Evolutionary conservation across 192 early-diverging fungal genomes (phyloP).

Genomic region (Rhizophagus sp.): DNA sequence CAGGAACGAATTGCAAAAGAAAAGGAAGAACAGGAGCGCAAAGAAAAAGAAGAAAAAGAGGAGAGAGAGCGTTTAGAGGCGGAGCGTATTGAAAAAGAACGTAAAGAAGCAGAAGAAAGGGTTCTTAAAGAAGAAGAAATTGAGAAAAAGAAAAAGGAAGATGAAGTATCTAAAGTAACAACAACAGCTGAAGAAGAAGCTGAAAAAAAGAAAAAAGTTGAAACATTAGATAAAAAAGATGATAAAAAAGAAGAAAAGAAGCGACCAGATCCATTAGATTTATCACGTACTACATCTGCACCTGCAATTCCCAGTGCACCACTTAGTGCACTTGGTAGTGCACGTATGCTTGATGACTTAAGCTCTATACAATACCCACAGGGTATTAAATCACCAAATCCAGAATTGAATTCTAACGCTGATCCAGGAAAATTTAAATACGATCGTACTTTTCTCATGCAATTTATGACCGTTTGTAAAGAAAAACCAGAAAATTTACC

Average conservation of each 20-base stretch:
- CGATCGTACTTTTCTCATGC: constrained; percentile 75
- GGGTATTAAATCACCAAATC: constrained; percentile 55
- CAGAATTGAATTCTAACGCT: constrained; percentile 39
- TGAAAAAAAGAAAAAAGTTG: constrained; percentile 31
- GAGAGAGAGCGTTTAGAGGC: constrained; percentile 19
- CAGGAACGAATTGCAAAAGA: constrained; percentile 10
- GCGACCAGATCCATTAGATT: constrained; percentile 47
- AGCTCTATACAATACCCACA: constrained; percentile 47
- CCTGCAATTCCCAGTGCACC: constrained; percentile 43
- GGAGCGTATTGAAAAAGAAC: constrained; percentile 5
- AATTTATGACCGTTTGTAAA: constrained; percentile 66
- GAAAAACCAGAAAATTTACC: constrained; percentile 61
- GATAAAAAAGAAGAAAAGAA: constrained; percentile 40
- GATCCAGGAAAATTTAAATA: constrained; percentile 69
- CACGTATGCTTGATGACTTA: constrained; percentile 49
- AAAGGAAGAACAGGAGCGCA: constrained; percentile 32
- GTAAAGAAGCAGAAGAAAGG: constrained; percentile 27
- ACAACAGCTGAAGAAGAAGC: constrained; percentile 30
- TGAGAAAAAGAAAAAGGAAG: constrained; percentile 23
- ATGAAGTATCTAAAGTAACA: constrained; percentile 22
- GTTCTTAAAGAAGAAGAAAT: constrained; percentile 23
- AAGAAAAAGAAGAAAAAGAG: constrained; percentile 36
- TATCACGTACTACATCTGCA: constrained; percentile 43
- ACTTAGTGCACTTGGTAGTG: constrained; percentile 28
- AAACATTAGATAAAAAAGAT: constrained; percentile 33